phyloP scores from a whole-genome alignment of 306 rosid genomes.

The Sesbania bispinosa region DNA sequence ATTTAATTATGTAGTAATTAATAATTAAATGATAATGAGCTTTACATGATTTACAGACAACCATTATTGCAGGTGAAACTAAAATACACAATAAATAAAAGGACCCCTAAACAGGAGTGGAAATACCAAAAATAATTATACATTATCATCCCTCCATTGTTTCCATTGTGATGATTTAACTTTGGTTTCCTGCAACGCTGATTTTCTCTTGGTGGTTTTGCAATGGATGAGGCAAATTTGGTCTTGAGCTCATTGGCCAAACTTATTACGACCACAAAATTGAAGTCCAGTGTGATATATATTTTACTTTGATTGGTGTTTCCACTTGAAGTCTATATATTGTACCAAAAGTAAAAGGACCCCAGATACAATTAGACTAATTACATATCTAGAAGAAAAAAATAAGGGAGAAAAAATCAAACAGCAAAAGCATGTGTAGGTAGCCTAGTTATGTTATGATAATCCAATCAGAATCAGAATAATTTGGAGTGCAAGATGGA shows the following conservation, averaged over 20 bases:
- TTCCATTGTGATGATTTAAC: slow-evolving; percentile 16
- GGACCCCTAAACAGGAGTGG: too few relatives aligned
- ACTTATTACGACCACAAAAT: slow-evolving; percentile 58
- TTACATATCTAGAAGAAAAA: not conserved
- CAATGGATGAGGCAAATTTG: slow-evolving; percentile 56
- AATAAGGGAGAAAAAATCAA: too few relatives aligned
- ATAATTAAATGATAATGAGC: not conserved
- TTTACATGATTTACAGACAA: not conserved
- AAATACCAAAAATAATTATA: too few relatives aligned
- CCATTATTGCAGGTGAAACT: not conserved
- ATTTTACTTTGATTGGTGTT: too few relatives aligned
- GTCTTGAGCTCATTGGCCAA: slow-evolving; percentile 50
- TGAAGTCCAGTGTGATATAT: slow-evolving; percentile 51
- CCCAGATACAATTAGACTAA: not conserved
- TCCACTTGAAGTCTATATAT: too few relatives aligned
- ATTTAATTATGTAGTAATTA: too few relatives aligned
- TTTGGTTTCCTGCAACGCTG: not conserved
- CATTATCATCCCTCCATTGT: slow-evolving; percentile 61
- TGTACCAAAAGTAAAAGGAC: too few relatives aligned
- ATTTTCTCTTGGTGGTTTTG: slow-evolving; percentile 17
- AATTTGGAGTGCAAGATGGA: not conserved
- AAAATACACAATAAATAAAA: not conserved
- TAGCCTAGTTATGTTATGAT: slow-evolving; percentile 34
- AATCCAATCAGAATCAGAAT: slow-evolving; percentile 34
- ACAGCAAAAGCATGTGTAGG: not conserved